These are phyloP conservation scores for Mycena chlorophos DNA, from an alignment of 768 basidiomycete genomes.

Conservation along the genomic window DNA sequence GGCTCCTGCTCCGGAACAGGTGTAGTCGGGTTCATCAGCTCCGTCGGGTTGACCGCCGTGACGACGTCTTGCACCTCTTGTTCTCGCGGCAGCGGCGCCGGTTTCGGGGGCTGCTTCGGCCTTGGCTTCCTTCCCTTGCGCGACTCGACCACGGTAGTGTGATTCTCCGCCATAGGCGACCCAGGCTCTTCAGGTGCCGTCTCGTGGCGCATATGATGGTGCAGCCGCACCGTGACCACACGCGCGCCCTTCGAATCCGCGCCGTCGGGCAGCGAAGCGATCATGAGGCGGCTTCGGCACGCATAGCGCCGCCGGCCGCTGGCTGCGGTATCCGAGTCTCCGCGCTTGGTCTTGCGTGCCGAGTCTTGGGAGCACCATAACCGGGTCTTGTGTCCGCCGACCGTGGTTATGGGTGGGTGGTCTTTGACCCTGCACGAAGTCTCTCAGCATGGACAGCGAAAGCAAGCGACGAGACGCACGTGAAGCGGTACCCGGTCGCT, in stretches of 20 bases:
- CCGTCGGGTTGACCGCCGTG: too few species aligned
- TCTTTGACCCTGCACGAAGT: constrained; percentile 43
- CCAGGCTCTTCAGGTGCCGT: constrained; percentile 40
- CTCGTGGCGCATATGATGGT: constrained; percentile 46
- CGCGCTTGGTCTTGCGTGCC: constrained; percentile 42
- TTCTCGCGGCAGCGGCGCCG: neutral
- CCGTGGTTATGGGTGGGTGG: constrained; percentile 47
- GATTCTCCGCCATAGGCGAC: constrained; percentile 15
- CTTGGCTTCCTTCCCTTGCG: too few species aligned
- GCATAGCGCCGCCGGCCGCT: constrained; percentile 42
- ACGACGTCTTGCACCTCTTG: too few species aligned
- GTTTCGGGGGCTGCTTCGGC: too few species aligned
- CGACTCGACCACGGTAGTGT: too few species aligned
- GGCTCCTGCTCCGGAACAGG: neutral
- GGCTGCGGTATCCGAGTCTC: constrained; percentile 36
- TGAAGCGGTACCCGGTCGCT: constrained; percentile 51
- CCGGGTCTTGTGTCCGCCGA: constrained; percentile 50
- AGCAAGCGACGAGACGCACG: constrained; percentile 33
- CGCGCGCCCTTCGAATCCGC: constrained; percentile 17
- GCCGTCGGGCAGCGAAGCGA: constrained; percentile 42
- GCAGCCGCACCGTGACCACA: constrained; percentile 43
- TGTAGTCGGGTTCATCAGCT: neutral
- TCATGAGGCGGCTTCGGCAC: constrained; percentile 46
- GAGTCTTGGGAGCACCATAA: constrained; percentile 55
- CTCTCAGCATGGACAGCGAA: constrained; percentile 2